These are phyloP conservation scores for Zelopaecilomyces penicillatus DNA, from an alignment of 2,329 filamentous ascomycete species.

Conservation along the genomic window DNA sequence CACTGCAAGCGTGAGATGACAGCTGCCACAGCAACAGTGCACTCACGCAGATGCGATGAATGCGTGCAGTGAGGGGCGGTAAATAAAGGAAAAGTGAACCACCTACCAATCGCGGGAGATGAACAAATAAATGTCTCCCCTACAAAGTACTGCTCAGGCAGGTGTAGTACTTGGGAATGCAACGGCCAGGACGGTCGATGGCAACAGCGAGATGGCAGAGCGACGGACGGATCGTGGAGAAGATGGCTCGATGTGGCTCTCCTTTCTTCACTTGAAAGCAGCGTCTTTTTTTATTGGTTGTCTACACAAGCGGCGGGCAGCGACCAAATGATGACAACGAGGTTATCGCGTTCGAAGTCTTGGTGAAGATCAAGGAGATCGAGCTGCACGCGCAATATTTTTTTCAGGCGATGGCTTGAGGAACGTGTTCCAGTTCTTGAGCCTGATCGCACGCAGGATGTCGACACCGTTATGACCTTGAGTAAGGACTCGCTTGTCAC, in stretches of 20 bases:
- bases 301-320: constrained; percentile 30
- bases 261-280: constrained; percentile 23
- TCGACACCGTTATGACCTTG: constrained; percentile 17
- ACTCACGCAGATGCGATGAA: no score
- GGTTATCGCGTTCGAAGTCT: constrained; percentile 24
- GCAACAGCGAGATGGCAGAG: constrained; percentile 9
- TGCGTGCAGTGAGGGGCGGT: constrained; percentile 12
- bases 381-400: constrained; percentile 21
- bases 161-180: constrained; percentile 14
- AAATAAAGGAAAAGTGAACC: constrained; percentile 28
- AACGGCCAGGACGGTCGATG: constrained; percentile 14
- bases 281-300: constrained; percentile 17
- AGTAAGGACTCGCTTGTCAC: constrained; percentile 11
- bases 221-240: constrained; percentile 3
- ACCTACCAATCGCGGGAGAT: constrained; percentile 74
- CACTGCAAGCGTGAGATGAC: constrained; percentile 3
- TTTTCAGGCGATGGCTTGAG: constrained; percentile 20
- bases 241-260: constrained; percentile 6
- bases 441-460: constrained; percentile 19
- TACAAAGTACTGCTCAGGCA: constrained; percentile 34
- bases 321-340: constrained; percentile 14
- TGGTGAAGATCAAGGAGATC: constrained; percentile 27
- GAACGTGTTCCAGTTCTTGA: constrained; percentile 37
- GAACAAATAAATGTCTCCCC: constrained; percentile 99
- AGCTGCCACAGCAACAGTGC: no score